Evolutionary conservation across 208 protist genomes (phyloP).

Genomic region (Tritrichomonas musculus): DNA sequence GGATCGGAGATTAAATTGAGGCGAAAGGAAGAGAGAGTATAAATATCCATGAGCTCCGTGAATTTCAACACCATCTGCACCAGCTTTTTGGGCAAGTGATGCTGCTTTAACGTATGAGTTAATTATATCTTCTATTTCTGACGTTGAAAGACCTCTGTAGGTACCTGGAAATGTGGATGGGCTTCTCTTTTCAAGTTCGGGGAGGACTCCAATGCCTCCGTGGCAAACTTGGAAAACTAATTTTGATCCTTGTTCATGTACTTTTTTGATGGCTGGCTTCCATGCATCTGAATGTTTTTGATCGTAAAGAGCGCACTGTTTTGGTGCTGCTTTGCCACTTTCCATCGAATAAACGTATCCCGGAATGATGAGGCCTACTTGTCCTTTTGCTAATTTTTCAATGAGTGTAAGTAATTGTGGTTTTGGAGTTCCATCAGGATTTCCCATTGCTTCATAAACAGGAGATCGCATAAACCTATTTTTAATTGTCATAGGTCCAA

Average conservation of each 20-base stretch:
- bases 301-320: neutral
- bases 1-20: neutral
- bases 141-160: no score
- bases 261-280: neutral
- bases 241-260: neutral
- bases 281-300: neutral
- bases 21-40: neutral
- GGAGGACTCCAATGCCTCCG: no score
- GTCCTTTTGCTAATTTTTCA: neutral
- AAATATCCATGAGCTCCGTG: conserved; percentile 32
- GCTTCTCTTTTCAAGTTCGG: no score
- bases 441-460: neutral
- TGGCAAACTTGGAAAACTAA: neutral
- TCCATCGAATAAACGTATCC: neutral
- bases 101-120: neutral
- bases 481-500: neutral
- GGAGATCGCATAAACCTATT: neutral
- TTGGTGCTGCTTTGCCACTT: neutral
- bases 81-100: neutral
- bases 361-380: neutral
- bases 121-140: conserved; percentile 29
- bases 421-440: neutral
- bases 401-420: neutral
- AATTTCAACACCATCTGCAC: neutral
- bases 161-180: no score